Evolutionary conservation across 768 basidiomycete species (phyloP).

Genomic region (Boletus pseudopeckii): DNA sequence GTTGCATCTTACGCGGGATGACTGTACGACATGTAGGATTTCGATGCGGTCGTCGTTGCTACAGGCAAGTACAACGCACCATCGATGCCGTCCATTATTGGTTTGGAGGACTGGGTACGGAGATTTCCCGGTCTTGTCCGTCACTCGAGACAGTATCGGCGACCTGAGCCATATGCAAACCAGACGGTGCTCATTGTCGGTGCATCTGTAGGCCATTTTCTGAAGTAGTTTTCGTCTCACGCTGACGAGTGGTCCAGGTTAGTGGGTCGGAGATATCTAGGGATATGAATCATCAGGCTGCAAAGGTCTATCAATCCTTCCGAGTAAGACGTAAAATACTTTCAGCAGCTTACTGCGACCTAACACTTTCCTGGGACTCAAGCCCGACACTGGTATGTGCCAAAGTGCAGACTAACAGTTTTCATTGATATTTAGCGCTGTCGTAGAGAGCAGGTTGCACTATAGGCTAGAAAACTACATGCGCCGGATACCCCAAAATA

Average conservation of each 20-base stretch:
- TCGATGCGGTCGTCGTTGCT: constrained; percentile 14
- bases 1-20: background rate
- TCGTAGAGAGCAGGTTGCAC: background rate
- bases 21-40: constrained; percentile 3
- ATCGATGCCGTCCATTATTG: constrained; percentile 13
- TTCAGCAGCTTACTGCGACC: background rate
- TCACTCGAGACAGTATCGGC: constrained; percentile 42
- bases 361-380: background rate
- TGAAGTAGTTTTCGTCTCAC: no score
- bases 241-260: background rate
- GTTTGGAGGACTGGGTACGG: constrained; percentile 10
- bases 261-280: constrained; percentile 11
- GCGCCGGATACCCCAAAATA: background rate
- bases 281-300: background rate
- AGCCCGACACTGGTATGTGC: constrained; percentile 6
- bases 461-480: background rate
- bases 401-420: background rate
- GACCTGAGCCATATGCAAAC: constrained; percentile 34
- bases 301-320: constrained; percentile 2
- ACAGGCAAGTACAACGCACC: constrained; percentile 12
- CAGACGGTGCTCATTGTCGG: constrained; percentile 43
- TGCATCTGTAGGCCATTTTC: constrained; percentile 4
- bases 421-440: no score
- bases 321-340: background rate
- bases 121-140: constrained; percentile 33